phyloP scores from a whole-genome alignment of 192 early-diverging fungal species.

The Mortierella alpina region DNA sequence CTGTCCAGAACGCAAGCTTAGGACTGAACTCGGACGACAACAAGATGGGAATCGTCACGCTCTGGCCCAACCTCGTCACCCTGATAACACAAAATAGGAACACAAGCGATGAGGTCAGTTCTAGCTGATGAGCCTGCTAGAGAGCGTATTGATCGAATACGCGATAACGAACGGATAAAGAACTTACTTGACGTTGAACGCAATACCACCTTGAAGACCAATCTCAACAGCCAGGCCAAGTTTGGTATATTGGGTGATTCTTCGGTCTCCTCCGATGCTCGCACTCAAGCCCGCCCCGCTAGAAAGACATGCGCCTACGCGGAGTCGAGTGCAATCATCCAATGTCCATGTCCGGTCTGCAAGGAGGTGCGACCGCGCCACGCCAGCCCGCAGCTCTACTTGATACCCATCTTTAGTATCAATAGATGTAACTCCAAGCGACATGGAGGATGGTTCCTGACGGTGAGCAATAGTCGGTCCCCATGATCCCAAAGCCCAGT shows the following conservation, averaged over 20 bases:
- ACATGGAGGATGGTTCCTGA: constrained; percentile 57
- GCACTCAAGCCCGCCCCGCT: constrained; percentile 55
- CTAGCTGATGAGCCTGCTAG: no score
- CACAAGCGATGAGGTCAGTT: not conserved
- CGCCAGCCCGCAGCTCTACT: constrained; percentile 66
- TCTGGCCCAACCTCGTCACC: constrained; percentile 74
- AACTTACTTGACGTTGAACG: constrained; percentile 63
- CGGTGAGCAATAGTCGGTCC: constrained; percentile 54
- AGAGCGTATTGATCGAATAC: not conserved
- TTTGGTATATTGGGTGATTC: constrained; percentile 63
- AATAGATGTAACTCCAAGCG: constrained; percentile 57
- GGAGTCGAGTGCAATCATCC: constrained; percentile 53
- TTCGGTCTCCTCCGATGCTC: constrained; percentile 67
- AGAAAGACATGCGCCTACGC: constrained; percentile 57
- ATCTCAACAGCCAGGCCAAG: constrained; percentile 69
- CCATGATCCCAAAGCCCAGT: constrained; percentile 75
- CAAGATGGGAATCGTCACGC: constrained; percentile 72
- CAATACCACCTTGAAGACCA: constrained; percentile 68
- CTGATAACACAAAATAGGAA: constrained; percentile 21
- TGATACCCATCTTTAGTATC: constrained; percentile 54
- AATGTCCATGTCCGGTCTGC: constrained; percentile 60
- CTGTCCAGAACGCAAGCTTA: constrained; percentile 63
- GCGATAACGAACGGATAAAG: no score
- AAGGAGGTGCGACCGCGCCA: constrained; percentile 59
- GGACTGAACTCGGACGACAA: constrained; percentile 67